Evolutionary conservation across 352 stramenopile genomes (phyloP).

Genomic region (Pythium biforme): DNA sequence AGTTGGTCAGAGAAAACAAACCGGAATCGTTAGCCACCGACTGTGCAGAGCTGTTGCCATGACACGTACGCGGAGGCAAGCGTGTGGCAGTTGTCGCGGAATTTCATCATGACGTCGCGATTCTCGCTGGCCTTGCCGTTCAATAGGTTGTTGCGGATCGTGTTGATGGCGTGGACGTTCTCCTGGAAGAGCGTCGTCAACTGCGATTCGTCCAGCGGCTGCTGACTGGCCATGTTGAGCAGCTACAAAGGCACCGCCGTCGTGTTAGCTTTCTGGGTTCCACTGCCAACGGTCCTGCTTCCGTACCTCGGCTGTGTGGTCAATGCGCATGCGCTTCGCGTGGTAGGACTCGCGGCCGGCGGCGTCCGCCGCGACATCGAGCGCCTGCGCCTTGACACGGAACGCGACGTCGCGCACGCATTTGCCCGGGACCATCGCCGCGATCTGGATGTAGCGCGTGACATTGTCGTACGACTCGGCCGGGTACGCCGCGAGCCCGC

Average conservation of each 20-base stretch:
- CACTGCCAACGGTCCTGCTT: slow-evolving; percentile 11
- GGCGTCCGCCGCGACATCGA: slow-evolving; percentile 16
- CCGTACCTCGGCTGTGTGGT: slow-evolving; percentile 30
- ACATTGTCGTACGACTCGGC: slow-evolving; percentile 68
- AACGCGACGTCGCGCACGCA: slow-evolving; percentile 77
- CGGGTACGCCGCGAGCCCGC: slow-evolving; percentile 54
- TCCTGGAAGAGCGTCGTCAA: slow-evolving; percentile 61
- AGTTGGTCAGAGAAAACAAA: neutral
- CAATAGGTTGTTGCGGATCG: slow-evolving; percentile 69
- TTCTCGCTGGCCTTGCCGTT: slow-evolving; percentile 59
- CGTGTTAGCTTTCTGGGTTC: neutral
- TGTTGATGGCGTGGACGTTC: slow-evolving; percentile 60
- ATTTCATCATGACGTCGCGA: slow-evolving; percentile 54
- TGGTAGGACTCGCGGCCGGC: slow-evolving; percentile 25
- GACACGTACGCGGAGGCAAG: slow-evolving; percentile 58
- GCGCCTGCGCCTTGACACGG: slow-evolving; percentile 48
- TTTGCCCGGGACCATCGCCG: slow-evolving; percentile 60
- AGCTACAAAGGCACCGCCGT: slow-evolving; percentile 4
- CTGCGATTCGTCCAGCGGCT: slow-evolving; percentile 37
- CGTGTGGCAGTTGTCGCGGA: slow-evolving; percentile 63
- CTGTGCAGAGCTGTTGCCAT: too few relatives aligned
- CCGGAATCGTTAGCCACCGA: too few relatives aligned
- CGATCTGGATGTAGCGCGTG: slow-evolving; percentile 85
- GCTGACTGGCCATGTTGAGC: slow-evolving; percentile 17
- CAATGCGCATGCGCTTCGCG: slow-evolving; percentile 65